Percentiles rank a stretch among this genome's conserved stretches.
Conservation (phyloP, 2,329 filamentous ascomycete species). For the Fusarium continuum region DNA sequence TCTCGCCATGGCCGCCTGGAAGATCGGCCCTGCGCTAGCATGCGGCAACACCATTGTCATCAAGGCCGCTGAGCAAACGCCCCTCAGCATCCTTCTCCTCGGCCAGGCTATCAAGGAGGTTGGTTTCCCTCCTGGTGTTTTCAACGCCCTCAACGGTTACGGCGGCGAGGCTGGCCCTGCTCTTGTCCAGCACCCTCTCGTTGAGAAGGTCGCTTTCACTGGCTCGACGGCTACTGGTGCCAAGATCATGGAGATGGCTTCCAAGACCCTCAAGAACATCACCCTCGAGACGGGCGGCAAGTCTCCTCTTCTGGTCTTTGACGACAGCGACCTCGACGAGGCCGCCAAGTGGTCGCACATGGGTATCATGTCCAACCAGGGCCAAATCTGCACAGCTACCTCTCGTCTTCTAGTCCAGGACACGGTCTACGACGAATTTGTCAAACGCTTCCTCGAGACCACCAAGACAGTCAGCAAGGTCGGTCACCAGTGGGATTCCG, state of each 20-base stretch:
- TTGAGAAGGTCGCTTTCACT: slow-evolving; percentile 84
- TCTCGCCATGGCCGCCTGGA: slow-evolving; percentile 80
- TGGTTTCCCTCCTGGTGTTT: slow-evolving; percentile 77
- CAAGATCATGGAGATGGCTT: slow-evolving; percentile 79
- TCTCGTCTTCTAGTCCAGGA: slow-evolving; percentile 86
- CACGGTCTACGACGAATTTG: slow-evolving; percentile 83
- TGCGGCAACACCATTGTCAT: slow-evolving; percentile 76
- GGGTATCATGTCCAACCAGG: slow-evolving; percentile 70
- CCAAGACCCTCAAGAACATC: slow-evolving; percentile 63
- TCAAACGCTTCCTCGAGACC: slow-evolving; percentile 78
- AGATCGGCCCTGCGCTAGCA: slow-evolving; percentile 76
- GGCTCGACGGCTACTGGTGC: slow-evolving; percentile 77
- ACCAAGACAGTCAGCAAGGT: slow-evolving; percentile 60
- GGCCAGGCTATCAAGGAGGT: slow-evolving; percentile 74
- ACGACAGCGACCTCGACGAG: slow-evolving; percentile 77
- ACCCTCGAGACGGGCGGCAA: slow-evolving; percentile 79
- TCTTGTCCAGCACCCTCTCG: slow-evolving; percentile 58
- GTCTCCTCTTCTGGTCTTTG: slow-evolving; percentile 79
- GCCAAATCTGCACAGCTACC: slow-evolving; percentile 74
- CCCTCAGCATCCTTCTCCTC: slow-evolving; percentile 72
- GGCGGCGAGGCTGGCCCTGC: slow-evolving; percentile 79
- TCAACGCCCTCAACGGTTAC: slow-evolving; percentile 79
- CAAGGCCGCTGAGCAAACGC: slow-evolving; percentile 80
- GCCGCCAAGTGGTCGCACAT: slow-evolving; percentile 79
- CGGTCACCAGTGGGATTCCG: slow-evolving; percentile 45